A percentile compares a stretch with the other conserved stretches of the same genome.
phyloP scores from a whole-genome alignment of 192 early-diverging fungal species.

The Kickxella alabastrina region DNA sequence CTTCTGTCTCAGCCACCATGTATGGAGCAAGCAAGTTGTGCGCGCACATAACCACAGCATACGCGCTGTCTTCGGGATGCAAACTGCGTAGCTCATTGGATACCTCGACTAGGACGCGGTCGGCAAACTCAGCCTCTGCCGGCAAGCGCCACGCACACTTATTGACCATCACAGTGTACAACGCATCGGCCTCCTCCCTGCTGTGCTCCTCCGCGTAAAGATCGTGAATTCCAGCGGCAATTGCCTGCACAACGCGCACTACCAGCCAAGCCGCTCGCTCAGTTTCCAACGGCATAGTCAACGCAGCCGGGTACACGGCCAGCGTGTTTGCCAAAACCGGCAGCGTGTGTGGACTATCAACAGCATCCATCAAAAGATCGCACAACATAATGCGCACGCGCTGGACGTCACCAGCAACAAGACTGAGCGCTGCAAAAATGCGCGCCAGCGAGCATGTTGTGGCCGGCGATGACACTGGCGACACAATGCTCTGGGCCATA shows the following conservation, averaged over 20 bases:
- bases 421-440: constrained; percentile 34
- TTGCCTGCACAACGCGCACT: constrained; percentile 44
- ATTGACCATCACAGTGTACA: constrained; percentile 45
- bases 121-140: constrained; percentile 46
- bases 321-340: constrained; percentile 38
- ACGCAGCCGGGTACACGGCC: constrained; percentile 33
- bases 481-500: constrained; percentile 25
- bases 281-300: constrained; percentile 10
- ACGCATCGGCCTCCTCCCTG: constrained; percentile 30
- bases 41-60: constrained; percentile 41
- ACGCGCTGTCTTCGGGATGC: constrained; percentile 12
- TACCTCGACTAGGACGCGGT: constrained; percentile 37
- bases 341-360: constrained; percentile 37
- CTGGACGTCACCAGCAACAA: constrained; percentile 36
- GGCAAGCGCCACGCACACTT: constrained; percentile 41
- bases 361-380: constrained; percentile 50
- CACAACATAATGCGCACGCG: constrained; percentile 33
- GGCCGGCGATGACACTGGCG: constrained; percentile 10
- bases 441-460: constrained; percentile 35
- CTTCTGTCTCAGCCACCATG: no score
- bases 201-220: constrained; percentile 38
- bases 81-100: constrained; percentile 11
- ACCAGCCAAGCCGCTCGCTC: constrained; percentile 10
- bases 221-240: constrained; percentile 45
- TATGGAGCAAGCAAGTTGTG: constrained; percentile 42